phyloP scores from a whole-genome alignment of 768 basidiomycete genomes.

The Trametes villosa region DNA sequence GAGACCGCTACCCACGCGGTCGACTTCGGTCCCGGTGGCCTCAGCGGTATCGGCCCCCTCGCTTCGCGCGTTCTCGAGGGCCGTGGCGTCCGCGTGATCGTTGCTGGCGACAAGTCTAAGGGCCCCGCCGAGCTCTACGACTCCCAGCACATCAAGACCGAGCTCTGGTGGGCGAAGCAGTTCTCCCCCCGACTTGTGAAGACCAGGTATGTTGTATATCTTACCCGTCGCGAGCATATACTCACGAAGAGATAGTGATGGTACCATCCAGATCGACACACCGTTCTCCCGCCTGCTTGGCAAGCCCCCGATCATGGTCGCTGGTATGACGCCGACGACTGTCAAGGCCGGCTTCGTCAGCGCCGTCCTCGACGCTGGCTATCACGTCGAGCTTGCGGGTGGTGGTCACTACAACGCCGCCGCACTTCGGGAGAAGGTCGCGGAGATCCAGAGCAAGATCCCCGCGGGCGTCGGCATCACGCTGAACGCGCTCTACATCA shows the following conservation, averaged over 20 bases:
- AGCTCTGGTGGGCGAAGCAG: conserved; percentile 92
- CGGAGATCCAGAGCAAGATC: conserved; percentile 87
- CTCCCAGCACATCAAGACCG: conserved; percentile 63
- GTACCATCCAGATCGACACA: conserved; percentile 90
- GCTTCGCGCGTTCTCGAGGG: conserved; percentile 92
- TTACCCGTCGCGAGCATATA: background rate
- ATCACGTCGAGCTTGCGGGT: conserved; percentile 95
- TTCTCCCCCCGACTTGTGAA: conserved; percentile 85
- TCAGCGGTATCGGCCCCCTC: conserved; percentile 90
- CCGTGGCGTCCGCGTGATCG: conserved; percentile 87
- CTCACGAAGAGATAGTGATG: conserved; percentile 65
- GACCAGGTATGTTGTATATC: conserved; percentile 65
- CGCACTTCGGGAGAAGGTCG: conserved; percentile 86
- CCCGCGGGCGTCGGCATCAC: conserved; percentile 91
- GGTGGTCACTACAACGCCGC: conserved; percentile 95
- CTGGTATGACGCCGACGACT: conserved; percentile 98
- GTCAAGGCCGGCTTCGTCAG: conserved; percentile 95
- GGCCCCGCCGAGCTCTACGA: conserved; percentile 88
- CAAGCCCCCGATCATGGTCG: conserved; percentile 99
- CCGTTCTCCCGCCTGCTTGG: conserved; percentile 95
- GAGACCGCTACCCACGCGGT: conserved; percentile 90
- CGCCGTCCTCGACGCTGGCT: conserved; percentile 91
- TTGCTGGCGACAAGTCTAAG: conserved; percentile 89
- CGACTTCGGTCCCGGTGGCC: conserved; percentile 95
- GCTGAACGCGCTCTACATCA: conserved; percentile 96